phyloP scores from a whole-genome alignment of 139 green algal genomes.

The Haematococcus sp. region DNA sequence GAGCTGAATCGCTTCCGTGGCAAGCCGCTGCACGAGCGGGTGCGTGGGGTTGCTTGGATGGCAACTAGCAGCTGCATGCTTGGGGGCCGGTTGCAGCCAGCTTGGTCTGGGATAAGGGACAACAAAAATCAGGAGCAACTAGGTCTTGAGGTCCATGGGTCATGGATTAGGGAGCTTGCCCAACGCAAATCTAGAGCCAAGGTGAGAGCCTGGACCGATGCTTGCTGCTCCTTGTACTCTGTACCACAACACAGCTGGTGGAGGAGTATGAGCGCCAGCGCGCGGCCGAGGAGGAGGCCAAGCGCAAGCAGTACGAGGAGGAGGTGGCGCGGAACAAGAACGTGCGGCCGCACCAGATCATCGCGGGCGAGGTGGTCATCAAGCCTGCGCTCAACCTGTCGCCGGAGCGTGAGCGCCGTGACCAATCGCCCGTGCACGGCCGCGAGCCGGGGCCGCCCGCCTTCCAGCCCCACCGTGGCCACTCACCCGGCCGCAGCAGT shows the following conservation, averaged over 20 bases:
- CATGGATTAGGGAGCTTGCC: neutral
- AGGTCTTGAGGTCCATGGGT: neutral
- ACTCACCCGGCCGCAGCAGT: too few species aligned
- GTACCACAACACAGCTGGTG: neutral
- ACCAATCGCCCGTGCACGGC: too few species aligned
- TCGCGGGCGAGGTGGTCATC: slow-evolving; percentile 29
- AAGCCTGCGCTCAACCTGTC: neutral
- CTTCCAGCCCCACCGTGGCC: too few species aligned
- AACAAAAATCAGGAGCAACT: too few species aligned
- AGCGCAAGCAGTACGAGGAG: slow-evolving; percentile 21
- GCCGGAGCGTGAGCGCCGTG: too few species aligned
- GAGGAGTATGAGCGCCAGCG: slow-evolving; percentile 10
- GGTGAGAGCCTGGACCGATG: slow-evolving; percentile 8
- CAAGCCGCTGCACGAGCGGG: slow-evolving; percentile 38
- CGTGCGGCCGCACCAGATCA: slow-evolving; percentile 41
- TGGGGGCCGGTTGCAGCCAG: too few species aligned
- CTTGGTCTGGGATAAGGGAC: too few species aligned
- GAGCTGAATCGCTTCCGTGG: slow-evolving; percentile 26
- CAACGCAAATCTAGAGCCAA: too few species aligned
- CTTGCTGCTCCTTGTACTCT: too few species aligned
- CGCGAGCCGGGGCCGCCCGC: too few species aligned
- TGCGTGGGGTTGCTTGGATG: too few species aligned
- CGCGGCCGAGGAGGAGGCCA: slow-evolving; percentile 23
- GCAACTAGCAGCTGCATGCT: too few species aligned
- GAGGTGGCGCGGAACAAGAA: slow-evolving; percentile 10